phyloP scores from a whole-genome alignment of 1,284 basidiomycete genomes.

The Naganishia albida region DNA sequence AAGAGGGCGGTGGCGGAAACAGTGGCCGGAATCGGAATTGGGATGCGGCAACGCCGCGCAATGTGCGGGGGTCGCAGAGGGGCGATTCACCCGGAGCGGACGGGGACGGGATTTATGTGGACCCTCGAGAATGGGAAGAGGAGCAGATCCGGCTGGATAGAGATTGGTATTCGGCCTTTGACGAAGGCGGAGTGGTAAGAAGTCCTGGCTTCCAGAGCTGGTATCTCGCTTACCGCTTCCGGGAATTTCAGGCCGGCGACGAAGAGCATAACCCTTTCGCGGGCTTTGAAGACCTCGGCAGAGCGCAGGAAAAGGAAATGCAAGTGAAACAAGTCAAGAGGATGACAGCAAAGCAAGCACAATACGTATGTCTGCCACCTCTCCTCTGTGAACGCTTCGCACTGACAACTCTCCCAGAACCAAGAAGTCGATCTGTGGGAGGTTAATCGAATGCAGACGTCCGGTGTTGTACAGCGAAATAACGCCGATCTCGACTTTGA shows the following conservation, averaged over 20 bases:
- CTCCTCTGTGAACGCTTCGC: not conserved
- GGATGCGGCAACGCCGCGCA: conserved; percentile 83
- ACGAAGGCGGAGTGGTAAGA: conserved; percentile 72
- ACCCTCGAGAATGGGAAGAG: conserved; percentile 86
- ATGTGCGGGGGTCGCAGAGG: conserved; percentile 61
- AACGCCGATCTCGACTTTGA: conserved; percentile 85
- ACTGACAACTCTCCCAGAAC: conserved; percentile 61
- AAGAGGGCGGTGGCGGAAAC: conserved; percentile 55
- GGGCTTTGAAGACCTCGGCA: conserved; percentile 80
- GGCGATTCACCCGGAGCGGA: conserved; percentile 57
- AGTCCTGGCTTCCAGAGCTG: conserved; percentile 8
- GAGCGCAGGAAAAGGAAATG: conserved; percentile 73
- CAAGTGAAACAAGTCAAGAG: conserved; percentile 78
- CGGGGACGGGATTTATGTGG: conserved; percentile 54
- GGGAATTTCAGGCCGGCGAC: conserved; percentile 61
- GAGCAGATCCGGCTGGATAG: conserved; percentile 85
- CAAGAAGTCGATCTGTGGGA: conserved; percentile 99
- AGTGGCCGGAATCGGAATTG: conserved; percentile 58
- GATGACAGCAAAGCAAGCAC: conserved; percentile 86
- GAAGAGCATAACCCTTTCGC: conserved; percentile 90
- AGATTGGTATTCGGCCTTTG: conserved; percentile 90
- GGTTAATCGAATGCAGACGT: conserved; percentile 93
- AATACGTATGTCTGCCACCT: conserved; percentile 68
- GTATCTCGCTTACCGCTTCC: conserved; percentile 2
- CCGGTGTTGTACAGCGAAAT: conserved; percentile 84